Base-by-base conservation (phyloP, 306 rosid species). In the Cotoneaster glaucophyllus region DNA sequence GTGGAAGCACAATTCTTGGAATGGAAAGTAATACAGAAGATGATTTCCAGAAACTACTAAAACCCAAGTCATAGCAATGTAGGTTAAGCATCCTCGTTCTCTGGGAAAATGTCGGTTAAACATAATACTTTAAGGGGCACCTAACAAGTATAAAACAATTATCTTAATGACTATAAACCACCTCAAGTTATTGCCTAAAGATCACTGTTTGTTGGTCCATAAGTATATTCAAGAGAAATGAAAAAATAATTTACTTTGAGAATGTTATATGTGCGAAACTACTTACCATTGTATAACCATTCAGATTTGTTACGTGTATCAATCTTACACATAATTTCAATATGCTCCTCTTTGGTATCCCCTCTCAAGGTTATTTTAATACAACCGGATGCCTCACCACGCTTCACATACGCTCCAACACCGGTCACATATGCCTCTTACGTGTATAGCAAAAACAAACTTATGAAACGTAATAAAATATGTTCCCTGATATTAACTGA, bases 331-430 rank as follows among this genome's bases (percentile, higher is more conserved):
- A 80, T 84, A 72, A 95, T 84, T 59, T 50, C 74, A 79, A 92
- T 83, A 25, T 25, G 15, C 71, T 89, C 91, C 70, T 84, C 92
- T 83, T 85, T 75, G 21, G 77, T 70, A 45, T 81, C 82, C 76
- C 97, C 98, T 78, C 97, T 90, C 85, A 95, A 77, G 21, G 86
- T 86, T 84, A 95, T 88, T 63, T 83, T 89, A 64, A 86, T 76
- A 75, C 83, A 85, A 70, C 97, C 96, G 34, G 92, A 90, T 13
- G 85, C 95, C 81, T 95, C 97, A 70, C 97, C 97, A 50, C 96
- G 91, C 87, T 95, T 95, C 78, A 95, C 98, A 76, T 76, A 95
- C 44, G 97, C 89, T 68, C 92, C 97, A 62, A 92, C 45, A 63
- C 88, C 89, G 0, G 93, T 84, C n/a, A n/a, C n/a, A n/a, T n/a